phyloP scores from a whole-genome alignment of 441 rosid species.

The Mallotus repandus region DNA sequence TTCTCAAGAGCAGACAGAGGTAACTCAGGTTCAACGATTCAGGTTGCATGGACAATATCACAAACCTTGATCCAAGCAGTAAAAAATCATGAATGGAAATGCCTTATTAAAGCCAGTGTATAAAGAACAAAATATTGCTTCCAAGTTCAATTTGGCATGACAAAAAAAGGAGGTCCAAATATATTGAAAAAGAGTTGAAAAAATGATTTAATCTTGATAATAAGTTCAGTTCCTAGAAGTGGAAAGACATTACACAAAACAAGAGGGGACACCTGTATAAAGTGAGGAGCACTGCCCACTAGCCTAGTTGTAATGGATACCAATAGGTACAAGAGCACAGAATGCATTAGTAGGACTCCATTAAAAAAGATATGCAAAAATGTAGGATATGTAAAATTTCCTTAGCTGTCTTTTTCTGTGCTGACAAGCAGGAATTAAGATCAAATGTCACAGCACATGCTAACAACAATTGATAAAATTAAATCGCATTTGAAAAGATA shows the following conservation, averaged over 20 bases:
- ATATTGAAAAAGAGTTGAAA: not conserved
- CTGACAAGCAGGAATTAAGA: slow-evolving; percentile 3
- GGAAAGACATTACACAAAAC: not conserved
- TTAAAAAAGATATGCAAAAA: not conserved
- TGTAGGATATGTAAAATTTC: not conserved
- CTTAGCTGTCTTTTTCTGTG: not conserved
- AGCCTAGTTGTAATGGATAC: not conserved
- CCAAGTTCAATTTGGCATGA: not conserved
- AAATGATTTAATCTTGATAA: no score
- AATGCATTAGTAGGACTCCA: not conserved
- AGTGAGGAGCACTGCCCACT: not conserved
- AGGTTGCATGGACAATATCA: not conserved
- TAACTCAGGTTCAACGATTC: not conserved
- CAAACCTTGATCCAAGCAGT: not conserved
- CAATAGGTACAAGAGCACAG: not conserved
- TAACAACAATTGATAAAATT: not conserved
- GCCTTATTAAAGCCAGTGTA: not conserved
- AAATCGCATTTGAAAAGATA: not conserved
- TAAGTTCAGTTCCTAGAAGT: no score
- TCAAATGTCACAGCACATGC: not conserved
- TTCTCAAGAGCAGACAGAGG: not conserved
- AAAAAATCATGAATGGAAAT: not conserved
- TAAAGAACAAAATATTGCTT: not conserved
- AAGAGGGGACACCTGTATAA: not conserved
- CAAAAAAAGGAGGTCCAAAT: not conserved